Conservation (phyloP, 371 early-diverging fungal species). For the Zancudomyces culisetae region DNA sequence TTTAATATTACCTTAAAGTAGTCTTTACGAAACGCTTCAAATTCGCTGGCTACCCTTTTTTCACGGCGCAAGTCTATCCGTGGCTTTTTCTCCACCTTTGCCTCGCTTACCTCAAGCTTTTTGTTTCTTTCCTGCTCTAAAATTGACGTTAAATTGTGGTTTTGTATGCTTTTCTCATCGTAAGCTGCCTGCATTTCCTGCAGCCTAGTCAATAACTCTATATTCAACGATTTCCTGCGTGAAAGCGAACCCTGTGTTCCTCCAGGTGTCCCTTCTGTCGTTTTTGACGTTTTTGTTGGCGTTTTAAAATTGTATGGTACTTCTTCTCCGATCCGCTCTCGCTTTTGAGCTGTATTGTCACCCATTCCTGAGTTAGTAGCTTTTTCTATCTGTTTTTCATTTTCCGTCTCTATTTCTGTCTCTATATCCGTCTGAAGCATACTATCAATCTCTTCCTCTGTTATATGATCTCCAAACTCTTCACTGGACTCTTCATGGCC, state of each 20-base stretch:
- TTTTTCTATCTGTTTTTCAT: no score
- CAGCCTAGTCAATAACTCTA: background rate
- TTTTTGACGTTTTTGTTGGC: background rate
- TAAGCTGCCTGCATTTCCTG: slow-evolving; percentile 3
- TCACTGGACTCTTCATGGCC: no score
- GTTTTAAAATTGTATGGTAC: background rate
- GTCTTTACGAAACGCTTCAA: background rate
- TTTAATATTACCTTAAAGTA: background rate
- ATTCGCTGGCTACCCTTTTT: background rate
- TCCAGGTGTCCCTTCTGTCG: no score
- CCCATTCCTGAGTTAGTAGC: no score
- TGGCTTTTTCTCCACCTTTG: no score
- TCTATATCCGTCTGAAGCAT: no score
- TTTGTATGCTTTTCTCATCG: background rate
- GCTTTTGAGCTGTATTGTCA: no score
- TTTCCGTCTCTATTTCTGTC: no score
- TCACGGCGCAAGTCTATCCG: background rate
- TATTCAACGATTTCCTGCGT: background rate
- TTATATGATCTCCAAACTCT: no score
- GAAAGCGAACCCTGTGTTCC: background rate
- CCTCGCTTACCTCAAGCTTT: background rate
- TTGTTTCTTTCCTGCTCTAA: background rate
- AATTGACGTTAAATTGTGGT: background rate
- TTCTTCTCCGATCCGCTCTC: no score
- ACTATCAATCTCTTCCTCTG: no score